Conservation (phyloP, 2,329 filamentous ascomycete genomes). For the Scedosporium minutisporum region DNA sequence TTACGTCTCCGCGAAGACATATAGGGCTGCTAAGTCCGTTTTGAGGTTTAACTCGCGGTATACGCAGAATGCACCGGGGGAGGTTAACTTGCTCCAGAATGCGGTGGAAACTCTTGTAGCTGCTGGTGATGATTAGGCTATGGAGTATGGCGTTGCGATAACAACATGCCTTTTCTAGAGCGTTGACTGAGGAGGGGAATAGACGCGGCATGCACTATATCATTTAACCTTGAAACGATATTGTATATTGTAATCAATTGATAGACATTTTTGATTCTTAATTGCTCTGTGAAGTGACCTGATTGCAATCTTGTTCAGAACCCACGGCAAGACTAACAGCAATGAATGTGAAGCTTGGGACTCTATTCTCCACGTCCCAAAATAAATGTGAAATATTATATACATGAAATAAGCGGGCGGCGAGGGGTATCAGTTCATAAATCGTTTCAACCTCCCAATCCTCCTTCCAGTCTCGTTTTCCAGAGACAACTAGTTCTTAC, state of each 20-base stretch:
- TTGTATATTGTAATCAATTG: too few species aligned
- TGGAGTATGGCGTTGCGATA: not conserved
- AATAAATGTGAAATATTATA: not conserved
- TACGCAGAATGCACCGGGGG: constrained; percentile 38
- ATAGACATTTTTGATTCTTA: too few species aligned
- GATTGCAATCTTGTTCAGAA: too few species aligned
- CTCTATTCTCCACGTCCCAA: too few species aligned
- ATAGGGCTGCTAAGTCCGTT: constrained; percentile 39
- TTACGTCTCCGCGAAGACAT: constrained; percentile 36
- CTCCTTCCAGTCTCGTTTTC: not conserved
- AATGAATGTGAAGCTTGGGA: too few species aligned
- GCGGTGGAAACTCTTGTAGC: constrained; percentile 10
- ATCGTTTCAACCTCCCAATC: not conserved
- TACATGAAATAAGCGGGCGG: not conserved
- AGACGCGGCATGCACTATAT: too few species aligned
- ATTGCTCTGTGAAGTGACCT: too few species aligned
- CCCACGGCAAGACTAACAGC: too few species aligned
- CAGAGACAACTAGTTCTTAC: not conserved
- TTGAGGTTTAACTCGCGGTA: constrained; percentile 47
- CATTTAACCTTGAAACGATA: too few species aligned
- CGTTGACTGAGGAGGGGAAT: too few species aligned
- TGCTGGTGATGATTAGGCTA: not conserved
- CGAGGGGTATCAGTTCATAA: not conserved
- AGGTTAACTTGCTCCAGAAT: constrained; percentile 28
- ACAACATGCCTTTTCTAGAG: not conserved